These are phyloP conservation scores for Prunella vulgaris DNA, from an alignment of 257 asterid species.

Conservation along the genomic window DNA sequence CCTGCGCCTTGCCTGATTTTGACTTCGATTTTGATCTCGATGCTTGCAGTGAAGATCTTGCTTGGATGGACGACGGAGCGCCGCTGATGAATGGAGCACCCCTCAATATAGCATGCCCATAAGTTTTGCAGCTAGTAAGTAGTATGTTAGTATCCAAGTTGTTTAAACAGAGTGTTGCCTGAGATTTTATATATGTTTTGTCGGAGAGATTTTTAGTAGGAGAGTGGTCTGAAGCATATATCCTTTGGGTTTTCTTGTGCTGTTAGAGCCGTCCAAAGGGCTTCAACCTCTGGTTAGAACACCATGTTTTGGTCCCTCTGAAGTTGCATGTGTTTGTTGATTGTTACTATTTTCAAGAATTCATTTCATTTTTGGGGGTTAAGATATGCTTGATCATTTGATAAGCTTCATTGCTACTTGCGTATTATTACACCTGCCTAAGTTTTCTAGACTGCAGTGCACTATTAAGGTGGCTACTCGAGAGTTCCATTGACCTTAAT, in stretches of 20 bases:
- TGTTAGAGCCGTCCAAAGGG: conserved; percentile 69
- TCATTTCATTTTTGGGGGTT: background rate
- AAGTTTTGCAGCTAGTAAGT: conserved; percentile 63
- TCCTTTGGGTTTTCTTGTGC: conserved; percentile 52
- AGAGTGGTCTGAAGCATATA: conserved; percentile 18
- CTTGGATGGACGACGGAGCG: conserved; percentile 58
- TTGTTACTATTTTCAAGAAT: background rate
- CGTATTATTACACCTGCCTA: background rate
- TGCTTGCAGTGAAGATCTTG: conserved; percentile 38
- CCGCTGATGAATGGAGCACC: conserved; percentile 41
- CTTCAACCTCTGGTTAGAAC: background rate
- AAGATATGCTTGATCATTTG: background rate
- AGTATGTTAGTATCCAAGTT: conserved; percentile 19
- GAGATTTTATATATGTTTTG: background rate
- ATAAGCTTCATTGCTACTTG: background rate
- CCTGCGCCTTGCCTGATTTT: conserved; percentile 44
- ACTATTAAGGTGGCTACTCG: background rate
- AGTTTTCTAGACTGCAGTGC: background rate
- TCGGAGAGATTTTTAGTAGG: conserved; percentile 16
- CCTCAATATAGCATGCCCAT: conserved; percentile 77
- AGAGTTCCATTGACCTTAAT: background rate
- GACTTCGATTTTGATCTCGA: conserved; percentile 60
- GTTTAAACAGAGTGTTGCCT: conserved; percentile 17
- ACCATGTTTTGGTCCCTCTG: background rate
- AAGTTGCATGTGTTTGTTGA: no score